phyloP scores from a whole-genome alignment of 2,329 filamentous ascomycete species.

The Nemania sp. region DNA sequence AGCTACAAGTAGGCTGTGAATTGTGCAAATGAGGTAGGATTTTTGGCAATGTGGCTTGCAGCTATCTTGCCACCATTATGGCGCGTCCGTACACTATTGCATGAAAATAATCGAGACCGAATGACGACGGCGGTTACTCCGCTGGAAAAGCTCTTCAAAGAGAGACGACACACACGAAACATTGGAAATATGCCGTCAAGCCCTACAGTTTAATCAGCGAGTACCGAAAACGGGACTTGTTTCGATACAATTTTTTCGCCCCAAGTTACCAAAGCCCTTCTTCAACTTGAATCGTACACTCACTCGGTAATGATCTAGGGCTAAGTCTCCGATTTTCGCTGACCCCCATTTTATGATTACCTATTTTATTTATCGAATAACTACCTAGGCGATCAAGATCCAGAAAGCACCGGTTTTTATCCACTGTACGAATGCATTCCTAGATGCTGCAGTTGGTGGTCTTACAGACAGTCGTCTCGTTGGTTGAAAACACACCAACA shows the following conservation, averaged over 20 bases:
- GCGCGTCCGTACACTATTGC: background rate
- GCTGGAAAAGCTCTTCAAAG: background rate
- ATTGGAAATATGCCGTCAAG: background rate
- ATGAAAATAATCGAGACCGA: background rate
- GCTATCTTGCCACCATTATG: conserved; percentile 1
- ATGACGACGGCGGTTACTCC: background rate
- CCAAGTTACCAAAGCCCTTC: background rate
- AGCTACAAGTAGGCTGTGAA: background rate
- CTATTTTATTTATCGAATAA: background rate
- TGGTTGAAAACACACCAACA: background rate
- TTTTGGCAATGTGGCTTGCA: conserved; percentile 13
- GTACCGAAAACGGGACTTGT: conserved; percentile 23
- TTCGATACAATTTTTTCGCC: background rate
- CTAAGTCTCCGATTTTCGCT: conserved; percentile 16
- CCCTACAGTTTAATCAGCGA: background rate
- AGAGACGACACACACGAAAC: background rate
- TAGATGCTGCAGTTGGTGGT: too few relatives aligned
- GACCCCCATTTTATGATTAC: background rate
- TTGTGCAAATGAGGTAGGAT: background rate
- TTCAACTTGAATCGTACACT: conserved; percentile 17
- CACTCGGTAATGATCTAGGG: conserved; percentile 1
- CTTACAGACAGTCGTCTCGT: background rate
- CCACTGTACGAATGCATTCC: too few relatives aligned
- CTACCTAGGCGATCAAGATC: conserved; percentile 8
- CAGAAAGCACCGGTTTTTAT: too few relatives aligned